Base-by-base conservation (phyloP, 2,329 filamentous ascomycete species). In the Xylariaceae sp. region DNA sequence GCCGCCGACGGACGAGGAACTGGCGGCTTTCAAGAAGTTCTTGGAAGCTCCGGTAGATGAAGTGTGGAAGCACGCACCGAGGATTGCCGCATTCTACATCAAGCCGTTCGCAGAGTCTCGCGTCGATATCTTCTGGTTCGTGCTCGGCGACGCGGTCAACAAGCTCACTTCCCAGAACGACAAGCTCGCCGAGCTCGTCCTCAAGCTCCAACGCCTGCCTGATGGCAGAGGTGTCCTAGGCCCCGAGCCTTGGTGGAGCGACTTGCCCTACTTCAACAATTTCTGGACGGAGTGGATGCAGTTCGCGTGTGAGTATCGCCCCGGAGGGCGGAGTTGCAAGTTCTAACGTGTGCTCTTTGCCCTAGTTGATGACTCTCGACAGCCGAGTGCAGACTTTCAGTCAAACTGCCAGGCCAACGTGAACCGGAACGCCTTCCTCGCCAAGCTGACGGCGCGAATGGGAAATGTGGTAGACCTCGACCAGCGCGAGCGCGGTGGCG, bases 391-490 rank as follows among this genome's bases (percentile, higher is more conserved):
- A 21, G 46, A 52, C 12, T 50, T 44, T 43, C 47, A 48, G 20
- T 19, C 41, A 9, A 46, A 49, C 20, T 26, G 50, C 16, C 57
- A 60, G 44, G 54, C 57, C 40, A 47, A 49, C 18, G 32, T 57
- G 19, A 60, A 60, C 44, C 54, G 50, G n/a, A 60, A 60, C 40
- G 54, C 54, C 44, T 60, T 60, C 48, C 50, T 60, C 3, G 57
- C 57, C 3, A 60, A 60, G 23, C 9, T 60, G n/a, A 52, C 57
- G 6, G 48, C 54, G 18, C 47, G 48, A 7, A 45, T 44, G 50
- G 54, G 47, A 4, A 52, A 48, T 0, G 44, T 45, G n/a, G 20
- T 40, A 7, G 50, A 40, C n/a, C 46, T 60, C 9, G 57, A 60
- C 26, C 57, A 60, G 37, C 57, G 54, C 26, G 50, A 60, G 26